These are phyloP conservation scores for Xylariaceae sp. DNA, from an alignment of 2,329 filamentous ascomycete species.

Conservation along the genomic window DNA sequence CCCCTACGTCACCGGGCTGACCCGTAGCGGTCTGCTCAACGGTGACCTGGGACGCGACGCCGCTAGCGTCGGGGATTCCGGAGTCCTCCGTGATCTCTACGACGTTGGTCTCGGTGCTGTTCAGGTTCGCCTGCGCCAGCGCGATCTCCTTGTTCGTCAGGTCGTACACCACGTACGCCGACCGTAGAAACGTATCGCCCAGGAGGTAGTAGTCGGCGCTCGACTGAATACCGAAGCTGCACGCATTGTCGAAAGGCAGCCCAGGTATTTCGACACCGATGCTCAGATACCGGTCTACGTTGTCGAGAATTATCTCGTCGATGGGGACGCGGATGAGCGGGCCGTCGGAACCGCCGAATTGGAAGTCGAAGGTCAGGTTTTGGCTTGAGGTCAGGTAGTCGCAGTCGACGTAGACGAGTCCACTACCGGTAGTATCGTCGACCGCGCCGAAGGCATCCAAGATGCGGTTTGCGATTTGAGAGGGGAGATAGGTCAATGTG, in stretches of 20 bases:
- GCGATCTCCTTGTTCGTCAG: slow-evolving; percentile 53
- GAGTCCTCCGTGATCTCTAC: slow-evolving; percentile 47
- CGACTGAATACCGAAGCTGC: slow-evolving; percentile 58
- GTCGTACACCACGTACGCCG: slow-evolving; percentile 59
- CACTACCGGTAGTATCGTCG: slow-evolving; percentile 40
- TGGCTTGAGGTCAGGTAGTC: slow-evolving; percentile 36
- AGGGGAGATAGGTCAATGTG: slow-evolving; percentile 65
- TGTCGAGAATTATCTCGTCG: slow-evolving; percentile 44
- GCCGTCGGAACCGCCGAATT: slow-evolving; percentile 43
- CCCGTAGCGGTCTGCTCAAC: slow-evolving; percentile 28
- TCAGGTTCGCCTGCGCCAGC: slow-evolving; percentile 56
- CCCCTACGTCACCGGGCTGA: slow-evolving; percentile 13
- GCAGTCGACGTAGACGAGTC: slow-evolving; percentile 47
- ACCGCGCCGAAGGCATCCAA: slow-evolving; percentile 43
- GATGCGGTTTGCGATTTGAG: slow-evolving; percentile 47
- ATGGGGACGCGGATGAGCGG: slow-evolving; percentile 39
- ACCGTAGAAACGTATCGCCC: slow-evolving; percentile 51
- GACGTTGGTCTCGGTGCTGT: slow-evolving; percentile 47
- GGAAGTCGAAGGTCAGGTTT: slow-evolving; percentile 42
- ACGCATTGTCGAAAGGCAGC: slow-evolving; percentile 47
- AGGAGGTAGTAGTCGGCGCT: slow-evolving; percentile 45
- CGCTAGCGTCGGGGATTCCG: slow-evolving; percentile 47
- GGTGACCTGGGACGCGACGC: slow-evolving; percentile 44
- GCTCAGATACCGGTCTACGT: slow-evolving; percentile 33
- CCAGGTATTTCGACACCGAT: slow-evolving; percentile 33